These are phyloP conservation scores for Rhodosporidiobolus odoratus DNA, from an alignment of 768 basidiomycete genomes.

Conservation along the genomic window DNA sequence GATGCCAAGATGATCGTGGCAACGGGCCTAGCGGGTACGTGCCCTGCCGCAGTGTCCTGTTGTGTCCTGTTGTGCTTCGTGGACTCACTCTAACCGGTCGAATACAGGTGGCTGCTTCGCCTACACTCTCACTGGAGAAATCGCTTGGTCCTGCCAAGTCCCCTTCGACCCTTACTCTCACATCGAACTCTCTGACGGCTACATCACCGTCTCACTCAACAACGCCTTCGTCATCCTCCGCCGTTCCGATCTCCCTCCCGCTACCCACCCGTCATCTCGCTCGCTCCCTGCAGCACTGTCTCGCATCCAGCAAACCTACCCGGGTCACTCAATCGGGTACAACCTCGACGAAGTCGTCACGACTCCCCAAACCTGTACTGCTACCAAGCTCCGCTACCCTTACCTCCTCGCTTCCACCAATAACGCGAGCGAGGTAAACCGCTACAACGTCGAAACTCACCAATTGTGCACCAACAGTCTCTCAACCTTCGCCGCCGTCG, in stretches of 20 bases:
- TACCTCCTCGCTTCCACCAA: neutral
- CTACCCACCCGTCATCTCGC: neutral
- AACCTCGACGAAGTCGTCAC: neutral
- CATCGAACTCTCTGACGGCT: constrained; percentile 11
- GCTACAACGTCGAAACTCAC: neutral
- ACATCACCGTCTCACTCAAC: neutral
- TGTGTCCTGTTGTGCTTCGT: too few relatives aligned
- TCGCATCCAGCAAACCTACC: neutral
- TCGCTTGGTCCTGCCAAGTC: neutral
- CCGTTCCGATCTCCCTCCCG: neutral
- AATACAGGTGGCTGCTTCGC: constrained; percentile 1
- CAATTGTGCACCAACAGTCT: neutral
- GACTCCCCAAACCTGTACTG: neutral
- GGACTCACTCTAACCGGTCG: too few relatives aligned
- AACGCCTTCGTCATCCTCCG: neutral
- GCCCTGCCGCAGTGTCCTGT: too few relatives aligned
- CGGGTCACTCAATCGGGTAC: neutral
- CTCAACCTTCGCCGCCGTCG: neutral
- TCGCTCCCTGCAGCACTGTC: neutral
- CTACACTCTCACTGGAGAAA: neutral
- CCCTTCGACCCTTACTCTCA: neutral
- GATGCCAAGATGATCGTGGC: neutral
- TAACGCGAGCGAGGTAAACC: neutral
- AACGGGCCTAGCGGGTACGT: neutral
- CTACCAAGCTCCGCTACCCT: constrained; percentile 6